Base-by-base conservation (phyloP, 805 yeast genomes). In the Metschnikowia baotianmanensis region DNA sequence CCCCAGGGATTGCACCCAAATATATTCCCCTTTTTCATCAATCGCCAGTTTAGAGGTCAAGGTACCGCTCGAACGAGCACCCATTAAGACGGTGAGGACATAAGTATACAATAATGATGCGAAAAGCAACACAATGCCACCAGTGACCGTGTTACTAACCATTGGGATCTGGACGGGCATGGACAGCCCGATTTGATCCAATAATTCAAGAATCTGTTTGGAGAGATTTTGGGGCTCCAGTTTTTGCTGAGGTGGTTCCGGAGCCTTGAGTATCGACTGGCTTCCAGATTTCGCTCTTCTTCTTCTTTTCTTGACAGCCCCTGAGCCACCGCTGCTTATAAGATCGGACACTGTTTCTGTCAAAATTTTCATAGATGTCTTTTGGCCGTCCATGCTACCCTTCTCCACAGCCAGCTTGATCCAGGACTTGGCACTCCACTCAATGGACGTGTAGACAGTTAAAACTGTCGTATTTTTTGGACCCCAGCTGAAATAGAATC, bases 401-500 rank as follows among this genome's bases (percentile, higher is more conserved):
- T 81, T 83, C 57, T 93, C 98, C 47, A 93, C 84, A 40, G 95
- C 81, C 11, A 85, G 76, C 59, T 88, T 90, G 55, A 93, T 78
- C 97, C 97, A 93, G 45, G 96, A 84, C 41, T 83, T 76, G 2
- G 93, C 95, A 0, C 84, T 79, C 99, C 99, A 93, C 31, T 85
- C 83, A 26, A 91, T 75, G 67, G 78, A 76, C 57, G 78, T 86
- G 17, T 87, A 75, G 15, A 85, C 65, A 33, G 66, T 65, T 34
- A 93, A 52, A 31, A 71, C 68, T 4, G 96, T 83, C 13, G 67
- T 59, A 54, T 83, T 86, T 20, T 72, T 63, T 5, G 69, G 69
- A 0, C 72, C 89, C 98, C 99, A 93, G 3, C 83, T 72, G 38
- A 89, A 63, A 29, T 80, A 67, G 52, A 82, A 83, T 46, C 83